A percentile compares a stretch with the other conserved stretches of the same genome.
phyloP scores from a whole-genome alignment of 2,329 filamentous ascomycete species.

The Aspergillus proliferans region DNA sequence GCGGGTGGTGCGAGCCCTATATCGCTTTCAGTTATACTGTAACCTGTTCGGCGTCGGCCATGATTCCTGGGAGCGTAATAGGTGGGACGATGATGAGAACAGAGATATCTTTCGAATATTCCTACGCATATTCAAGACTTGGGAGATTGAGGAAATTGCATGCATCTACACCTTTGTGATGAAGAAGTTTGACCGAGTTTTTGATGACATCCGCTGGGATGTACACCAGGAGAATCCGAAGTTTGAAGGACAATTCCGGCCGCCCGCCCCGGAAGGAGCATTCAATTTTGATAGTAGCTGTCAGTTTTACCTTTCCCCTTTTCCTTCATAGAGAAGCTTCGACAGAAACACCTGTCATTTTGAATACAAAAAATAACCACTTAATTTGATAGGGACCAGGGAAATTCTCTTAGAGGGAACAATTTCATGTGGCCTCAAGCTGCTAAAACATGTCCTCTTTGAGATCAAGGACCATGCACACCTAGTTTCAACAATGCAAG shows the following conservation, averaged over 20 bases:
- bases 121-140: too few relatives aligned
- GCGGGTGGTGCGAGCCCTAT: too few relatives aligned
- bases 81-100: too few relatives aligned
- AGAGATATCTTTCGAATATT: too few relatives aligned
- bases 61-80: too few relatives aligned
- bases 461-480: conserved; percentile 6
- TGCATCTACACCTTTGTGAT: too few relatives aligned
- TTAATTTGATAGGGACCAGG: neutral
- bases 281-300: neutral
- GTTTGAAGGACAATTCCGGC: neutral
- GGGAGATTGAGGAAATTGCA: too few relatives aligned
- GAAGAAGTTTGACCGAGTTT: too few relatives aligned
- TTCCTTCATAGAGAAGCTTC: neutral
- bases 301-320: neutral
- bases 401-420: conserved; percentile 1
- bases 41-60: too few relatives aligned
- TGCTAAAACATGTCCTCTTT: conserved; percentile 4
- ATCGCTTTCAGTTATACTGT: too few relatives aligned
- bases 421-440: conserved; percentile 5
- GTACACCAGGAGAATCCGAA: too few relatives aligned
- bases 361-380: conserved; percentile 1
- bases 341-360: neutral
- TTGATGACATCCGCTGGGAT: too few relatives aligned
- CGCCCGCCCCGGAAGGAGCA: neutral
- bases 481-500: conserved; percentile 10